Evolutionary conservation across 192 early-diverging fungal species (phyloP).

Genomic region (Coemansia brasiliensis): DNA sequence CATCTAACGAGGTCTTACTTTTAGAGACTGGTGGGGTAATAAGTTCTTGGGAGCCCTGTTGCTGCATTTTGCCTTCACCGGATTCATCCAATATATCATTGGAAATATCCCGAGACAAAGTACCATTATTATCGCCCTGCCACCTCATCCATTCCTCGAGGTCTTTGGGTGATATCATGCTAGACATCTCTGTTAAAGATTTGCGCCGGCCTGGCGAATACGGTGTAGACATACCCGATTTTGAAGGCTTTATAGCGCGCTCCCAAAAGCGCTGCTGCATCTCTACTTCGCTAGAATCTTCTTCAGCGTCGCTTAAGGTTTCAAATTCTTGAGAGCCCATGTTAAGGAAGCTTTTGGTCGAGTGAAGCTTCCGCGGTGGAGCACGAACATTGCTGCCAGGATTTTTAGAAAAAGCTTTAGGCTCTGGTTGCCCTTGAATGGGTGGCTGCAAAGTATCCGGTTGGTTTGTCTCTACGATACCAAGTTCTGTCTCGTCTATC

Average conservation of each 20-base stretch:
- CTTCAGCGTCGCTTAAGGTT: constrained; percentile 36
- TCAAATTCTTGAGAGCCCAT: constrained; percentile 29
- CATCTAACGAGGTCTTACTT: neutral
- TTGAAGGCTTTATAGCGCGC: constrained; percentile 48
- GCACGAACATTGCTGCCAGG: constrained; percentile 5
- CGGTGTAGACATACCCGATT: constrained; percentile 40
- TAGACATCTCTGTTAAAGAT: constrained; percentile 44
- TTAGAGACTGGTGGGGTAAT: constrained; percentile 36
- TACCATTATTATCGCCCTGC: constrained; percentile 22
- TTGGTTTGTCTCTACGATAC: too few relatives aligned
- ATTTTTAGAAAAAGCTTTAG: neutral
- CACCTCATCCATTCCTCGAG: constrained; percentile 54
- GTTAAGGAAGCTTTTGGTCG: constrained; percentile 22
- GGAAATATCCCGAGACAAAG: neutral
- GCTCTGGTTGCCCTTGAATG: neutral
- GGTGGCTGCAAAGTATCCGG: too few relatives aligned
- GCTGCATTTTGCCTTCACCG: neutral
- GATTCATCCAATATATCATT: neutral
- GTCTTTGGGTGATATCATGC: constrained; percentile 40
- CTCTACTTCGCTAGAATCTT: constrained; percentile 31
- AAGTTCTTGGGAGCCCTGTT: neutral
- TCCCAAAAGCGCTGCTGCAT: constrained; percentile 47
- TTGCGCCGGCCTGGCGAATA: constrained; percentile 45
- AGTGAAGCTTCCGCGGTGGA: constrained; percentile 24
- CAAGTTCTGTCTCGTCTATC: too few relatives aligned